Base-by-base conservation (phyloP, 176 grass and related monocot genomes). In the Themeda triandra region DNA sequence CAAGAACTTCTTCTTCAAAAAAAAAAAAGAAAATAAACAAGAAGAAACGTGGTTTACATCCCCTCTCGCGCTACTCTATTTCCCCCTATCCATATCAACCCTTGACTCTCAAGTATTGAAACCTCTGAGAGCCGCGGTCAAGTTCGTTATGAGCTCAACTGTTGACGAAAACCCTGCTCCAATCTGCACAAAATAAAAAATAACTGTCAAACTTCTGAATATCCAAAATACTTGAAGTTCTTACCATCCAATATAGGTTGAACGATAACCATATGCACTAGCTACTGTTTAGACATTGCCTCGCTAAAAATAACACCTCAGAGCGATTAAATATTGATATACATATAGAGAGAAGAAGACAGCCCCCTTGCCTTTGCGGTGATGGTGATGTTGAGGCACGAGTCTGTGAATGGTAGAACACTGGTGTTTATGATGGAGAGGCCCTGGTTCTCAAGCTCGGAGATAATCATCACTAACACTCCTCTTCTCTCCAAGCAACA, bases 151-250 rank as follows among this genome's bases (percentile, higher is more conserved):
- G 39, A 97, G 86, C 53, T 94, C 90, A 48, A 4, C 76, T 14
- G 76, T 69, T 63, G 92, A 86, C 13, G 74, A 78, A 71, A 97
- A 97, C 13, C 84, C 92, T 60, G 88, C 90, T 46, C 92, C 95
- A 53, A 89, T 88, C 95, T 97, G 88, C 78, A 88, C 17, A 56
- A 66, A 75, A 74, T 2, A 4, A 0, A 71, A 54, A 76, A 2
- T 25, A 60, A 12, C 24, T 13, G 4, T 77, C 41, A 84, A 60
- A 74, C 4, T 27, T 66, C 3, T 54, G 7, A 77, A 48, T 13
- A 53, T 12, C 9, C 2, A 76, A 10, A 77, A 23, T 21, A 18
- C 18, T 30, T 56, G 18, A 35, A 35, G 9, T 56, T 21, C 12
- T 23, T 10, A 23, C 24, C 6, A 31, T 19, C 25, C 44, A 12